These are phyloP conservation scores for Platismatia glauca DNA, from an alignment of 495 filamentous ascomycete species.

Conservation along the genomic window DNA sequence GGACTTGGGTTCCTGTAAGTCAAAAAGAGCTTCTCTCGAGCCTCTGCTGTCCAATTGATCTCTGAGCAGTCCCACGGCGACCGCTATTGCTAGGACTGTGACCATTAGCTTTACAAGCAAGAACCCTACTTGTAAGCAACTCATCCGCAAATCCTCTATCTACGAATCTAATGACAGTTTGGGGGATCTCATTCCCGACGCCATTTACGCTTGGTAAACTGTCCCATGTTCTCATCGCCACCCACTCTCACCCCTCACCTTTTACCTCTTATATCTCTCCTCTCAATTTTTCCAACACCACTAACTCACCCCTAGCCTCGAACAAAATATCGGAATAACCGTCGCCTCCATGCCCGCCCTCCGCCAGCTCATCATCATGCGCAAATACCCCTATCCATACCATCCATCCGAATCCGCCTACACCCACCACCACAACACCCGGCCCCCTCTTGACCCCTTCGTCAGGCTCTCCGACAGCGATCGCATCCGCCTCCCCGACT, in stretches of 20 bases:
- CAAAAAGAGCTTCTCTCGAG: too few relatives aligned
- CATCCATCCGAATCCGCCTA: background rate
- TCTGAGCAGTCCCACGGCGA: background rate
- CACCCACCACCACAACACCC: background rate
- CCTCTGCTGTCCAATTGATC: background rate
- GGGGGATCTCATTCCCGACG: background rate
- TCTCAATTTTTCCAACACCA: background rate
- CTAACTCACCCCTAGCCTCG: background rate
- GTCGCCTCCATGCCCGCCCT: conserved; percentile 6
- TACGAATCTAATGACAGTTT: background rate
- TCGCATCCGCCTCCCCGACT: background rate
- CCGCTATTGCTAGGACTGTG: background rate
- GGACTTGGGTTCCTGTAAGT: conserved; percentile 1
- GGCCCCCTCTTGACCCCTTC: background rate
- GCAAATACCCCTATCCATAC: background rate
- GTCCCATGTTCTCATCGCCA: background rate
- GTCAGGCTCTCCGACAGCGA: background rate
- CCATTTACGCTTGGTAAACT: background rate
- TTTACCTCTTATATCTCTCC: background rate
- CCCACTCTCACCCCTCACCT: background rate
- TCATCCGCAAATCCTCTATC: background rate
- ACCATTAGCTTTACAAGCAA: background rate
- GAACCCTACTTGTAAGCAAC: background rate
- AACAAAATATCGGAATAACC: conserved; percentile 1
- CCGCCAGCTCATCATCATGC: background rate